A percentile compares a stretch with the other conserved stretches of the same genome.
These are phyloP conservation scores for Psilocybe mexicana DNA, from an alignment of 1,284 basidiomycete genomes.

Conservation along the genomic window DNA sequence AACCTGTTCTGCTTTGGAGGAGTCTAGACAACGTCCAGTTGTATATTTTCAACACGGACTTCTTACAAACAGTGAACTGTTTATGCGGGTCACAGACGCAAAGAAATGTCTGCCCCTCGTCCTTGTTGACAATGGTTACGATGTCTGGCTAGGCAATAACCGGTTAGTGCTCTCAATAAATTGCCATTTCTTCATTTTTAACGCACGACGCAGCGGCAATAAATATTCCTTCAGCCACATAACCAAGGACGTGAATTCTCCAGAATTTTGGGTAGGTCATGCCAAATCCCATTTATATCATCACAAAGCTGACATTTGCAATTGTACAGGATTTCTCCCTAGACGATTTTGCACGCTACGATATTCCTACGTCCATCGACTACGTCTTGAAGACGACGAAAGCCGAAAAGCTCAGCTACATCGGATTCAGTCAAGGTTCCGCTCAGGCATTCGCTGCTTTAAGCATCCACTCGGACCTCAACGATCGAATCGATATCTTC, in stretches of 20 bases:
- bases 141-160: conserved; percentile 25
- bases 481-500: conserved; percentile 15
- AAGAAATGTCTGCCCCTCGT: conserved; percentile 20
- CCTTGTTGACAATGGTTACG: conserved; percentile 19
- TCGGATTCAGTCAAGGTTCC: conserved; percentile 24
- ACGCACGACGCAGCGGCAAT: conserved; percentile 18
- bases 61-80: conserved; percentile 22
- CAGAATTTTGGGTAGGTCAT: conserved; percentile 18
- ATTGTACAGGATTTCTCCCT: conserved; percentile 18
- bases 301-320: too few species aligned
- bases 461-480: conserved; percentile 19
- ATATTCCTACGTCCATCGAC: conserved; percentile 21
- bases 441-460: conserved; percentile 24
- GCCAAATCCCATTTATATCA: too few species aligned
- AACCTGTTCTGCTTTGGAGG: background rate
- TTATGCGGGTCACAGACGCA: conserved; percentile 15
- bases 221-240: conserved; percentile 21
- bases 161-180: conserved; percentile 6
- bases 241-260: conserved; percentile 6
- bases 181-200: background rate
- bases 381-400: conserved; percentile 16
- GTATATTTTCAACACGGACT: conserved; percentile 23
- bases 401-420: conserved; percentile 15
- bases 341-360: conserved; percentile 21
- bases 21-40: conserved; percentile 8